These are phyloP conservation scores for Beauveria scarabaeidicola DNA, from an alignment of 2,329 filamentous ascomycete genomes.

Conservation along the genomic window DNA sequence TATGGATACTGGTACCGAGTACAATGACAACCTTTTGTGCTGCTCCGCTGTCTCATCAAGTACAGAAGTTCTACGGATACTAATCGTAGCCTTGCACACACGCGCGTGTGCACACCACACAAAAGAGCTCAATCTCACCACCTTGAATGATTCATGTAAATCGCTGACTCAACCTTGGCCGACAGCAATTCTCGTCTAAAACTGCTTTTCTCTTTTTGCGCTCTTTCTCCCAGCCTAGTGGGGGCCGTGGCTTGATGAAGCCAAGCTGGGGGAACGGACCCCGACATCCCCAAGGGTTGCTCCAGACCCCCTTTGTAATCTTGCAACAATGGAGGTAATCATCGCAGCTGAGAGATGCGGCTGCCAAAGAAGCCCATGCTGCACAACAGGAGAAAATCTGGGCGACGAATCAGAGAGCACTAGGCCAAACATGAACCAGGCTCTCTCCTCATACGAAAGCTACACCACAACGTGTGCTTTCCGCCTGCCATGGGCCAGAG, in stretches of 20 bases:
- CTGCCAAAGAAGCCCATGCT: not conserved
- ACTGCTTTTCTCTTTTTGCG: too few species aligned
- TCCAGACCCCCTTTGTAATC: not conserved
- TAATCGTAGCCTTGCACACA: too few species aligned
- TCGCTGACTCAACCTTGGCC: too few species aligned
- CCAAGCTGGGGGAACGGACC: slow-evolving; percentile 5
- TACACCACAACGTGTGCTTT: not conserved
- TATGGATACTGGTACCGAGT: too few species aligned
- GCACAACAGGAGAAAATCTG: not conserved
- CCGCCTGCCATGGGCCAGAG: not conserved
- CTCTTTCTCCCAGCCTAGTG: not conserved
- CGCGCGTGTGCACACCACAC: too few species aligned
- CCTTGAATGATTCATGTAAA: too few species aligned
- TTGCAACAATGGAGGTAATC: not conserved
- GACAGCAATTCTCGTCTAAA: too few species aligned
- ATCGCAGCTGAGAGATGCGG: not conserved
- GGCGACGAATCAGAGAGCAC: not conserved
- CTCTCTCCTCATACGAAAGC: not conserved
- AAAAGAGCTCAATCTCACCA: too few species aligned
- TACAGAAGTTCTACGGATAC: too few species aligned
- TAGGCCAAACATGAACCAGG: not conserved
- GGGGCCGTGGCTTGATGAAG: not conserved
- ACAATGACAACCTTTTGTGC: too few species aligned
- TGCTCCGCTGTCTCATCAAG: too few species aligned
- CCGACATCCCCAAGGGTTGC: not conserved